Percentiles rank a stretch among this genome's conserved stretches.
These are phyloP conservation scores for Scutellaria barbata DNA, from an alignment of 257 asterid genomes.

Conservation along the genomic window DNA sequence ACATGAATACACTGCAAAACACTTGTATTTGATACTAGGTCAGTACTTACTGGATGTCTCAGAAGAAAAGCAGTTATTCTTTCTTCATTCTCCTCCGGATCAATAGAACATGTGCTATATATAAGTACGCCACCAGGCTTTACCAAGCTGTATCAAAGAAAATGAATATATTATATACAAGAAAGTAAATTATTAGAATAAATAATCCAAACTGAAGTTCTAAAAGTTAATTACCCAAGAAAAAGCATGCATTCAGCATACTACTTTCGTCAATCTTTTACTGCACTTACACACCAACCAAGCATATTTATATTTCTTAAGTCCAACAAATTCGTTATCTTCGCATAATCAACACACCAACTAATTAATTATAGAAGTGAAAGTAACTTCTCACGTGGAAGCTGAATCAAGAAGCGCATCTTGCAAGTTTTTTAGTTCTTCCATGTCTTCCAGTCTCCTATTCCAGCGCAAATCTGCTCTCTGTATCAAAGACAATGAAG, in stretches of 20 bases:
- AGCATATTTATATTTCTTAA: not conserved
- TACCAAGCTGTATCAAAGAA: constrained; percentile 64
- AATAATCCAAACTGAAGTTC: not conserved
- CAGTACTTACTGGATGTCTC: constrained; percentile 40
- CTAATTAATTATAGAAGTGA: constrained; percentile 17
- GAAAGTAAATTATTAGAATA: not conserved
- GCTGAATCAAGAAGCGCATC: constrained; percentile 91
- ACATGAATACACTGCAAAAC: not conserved
- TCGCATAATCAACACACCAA: not conserved
- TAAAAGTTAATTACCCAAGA: not conserved
- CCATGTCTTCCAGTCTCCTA: constrained; percentile 85
- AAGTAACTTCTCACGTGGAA: constrained; percentile 51
- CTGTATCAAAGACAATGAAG: constrained; percentile 45
- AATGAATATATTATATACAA: constrained; percentile 1
- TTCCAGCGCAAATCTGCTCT: constrained; percentile 98
- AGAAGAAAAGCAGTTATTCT: constrained; percentile 82
- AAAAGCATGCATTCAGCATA: not conserved
- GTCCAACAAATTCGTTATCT: not conserved
- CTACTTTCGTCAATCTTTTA: not conserved
- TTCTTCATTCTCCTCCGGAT: constrained; percentile 86
- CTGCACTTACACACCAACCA: not conserved
- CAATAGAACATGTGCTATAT: constrained; percentile 93
- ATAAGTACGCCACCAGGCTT: constrained; percentile 77
- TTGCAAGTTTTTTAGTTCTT: constrained; percentile 74
- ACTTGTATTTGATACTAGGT: no score